Percentiles rank a stretch among this genome's conserved stretches.
These are phyloP conservation scores for Auricularia sp. DNA, from an alignment of 768 basidiomycete genomes.

Conservation along the genomic window DNA sequence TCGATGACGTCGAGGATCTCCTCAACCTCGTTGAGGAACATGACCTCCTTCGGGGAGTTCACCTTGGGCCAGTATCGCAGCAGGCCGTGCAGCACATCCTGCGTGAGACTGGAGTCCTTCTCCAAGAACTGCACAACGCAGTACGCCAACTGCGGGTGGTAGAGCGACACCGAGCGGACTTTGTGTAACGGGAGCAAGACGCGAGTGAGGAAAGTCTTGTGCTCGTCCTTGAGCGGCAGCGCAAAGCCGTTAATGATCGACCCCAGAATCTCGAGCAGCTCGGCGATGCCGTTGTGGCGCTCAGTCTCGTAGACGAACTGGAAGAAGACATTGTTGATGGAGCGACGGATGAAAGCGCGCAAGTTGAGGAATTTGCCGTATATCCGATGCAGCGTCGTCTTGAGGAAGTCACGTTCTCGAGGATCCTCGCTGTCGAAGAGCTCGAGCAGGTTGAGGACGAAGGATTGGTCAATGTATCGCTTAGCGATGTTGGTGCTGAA, in stretches of 20 bases:
- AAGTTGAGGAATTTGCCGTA: slow-evolving; percentile 99
- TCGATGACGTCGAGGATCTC: slow-evolving; percentile 98
- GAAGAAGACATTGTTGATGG: slow-evolving; percentile 99
- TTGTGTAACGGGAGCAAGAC: slow-evolving; percentile 95
- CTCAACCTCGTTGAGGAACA: slow-evolving; percentile 99
- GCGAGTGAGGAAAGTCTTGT: slow-evolving; percentile 93
- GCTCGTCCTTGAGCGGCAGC: slow-evolving; percentile 94
- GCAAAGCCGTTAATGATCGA: slow-evolving; percentile 99
- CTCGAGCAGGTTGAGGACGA: slow-evolving; percentile 92
- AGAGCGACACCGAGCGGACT: slow-evolving; percentile 93
- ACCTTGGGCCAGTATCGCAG: slow-evolving; percentile 99
- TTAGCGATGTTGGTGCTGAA: slow-evolving; percentile 98
- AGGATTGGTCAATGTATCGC: slow-evolving; percentile 91
- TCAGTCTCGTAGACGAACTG: slow-evolving; percentile 98
- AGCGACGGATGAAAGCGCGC: slow-evolving; percentile 95
- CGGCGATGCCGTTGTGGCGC: slow-evolving; percentile 97
- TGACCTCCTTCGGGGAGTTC: slow-evolving; percentile 98
- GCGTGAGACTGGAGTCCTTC: slow-evolving; percentile 84
- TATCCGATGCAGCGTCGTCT: slow-evolving; percentile 96
- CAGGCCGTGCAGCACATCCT: slow-evolving; percentile 94
- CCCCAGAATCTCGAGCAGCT: slow-evolving; percentile 93
- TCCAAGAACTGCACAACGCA: slow-evolving; percentile 98
- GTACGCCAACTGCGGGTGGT: slow-evolving; percentile 98
- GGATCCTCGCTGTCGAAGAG: slow-evolving; percentile 99
- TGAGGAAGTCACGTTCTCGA: slow-evolving; percentile 96